Base-by-base conservation (phyloP, 805 yeast genomes). In the Kodamaea jinghongensis region DNA sequence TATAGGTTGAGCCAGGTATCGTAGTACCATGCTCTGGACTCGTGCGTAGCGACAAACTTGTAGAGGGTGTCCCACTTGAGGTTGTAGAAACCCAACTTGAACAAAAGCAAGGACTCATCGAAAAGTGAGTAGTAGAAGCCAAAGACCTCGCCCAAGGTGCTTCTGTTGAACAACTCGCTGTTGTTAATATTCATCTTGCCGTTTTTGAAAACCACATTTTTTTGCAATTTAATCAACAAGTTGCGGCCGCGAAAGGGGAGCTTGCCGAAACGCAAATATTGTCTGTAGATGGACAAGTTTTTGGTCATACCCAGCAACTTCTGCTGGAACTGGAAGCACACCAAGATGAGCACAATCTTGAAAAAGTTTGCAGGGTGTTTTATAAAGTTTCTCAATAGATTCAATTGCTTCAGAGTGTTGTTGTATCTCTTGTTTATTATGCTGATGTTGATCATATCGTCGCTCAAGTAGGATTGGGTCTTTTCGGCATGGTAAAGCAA, bases 181-280 rank as follows among this genome's bases (percentile, higher is more conserved):
- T 37, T 32, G 44, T 52, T 43, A 15, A 38, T 42, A 29, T 49
- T 28, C 28, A 56, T 27, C 20, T 31, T 31, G 20, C 35, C 37
- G 33, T 25, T 20, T 30, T 46, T 32, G 33, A 40, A 35, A 2
- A 51, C 31, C 9, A 57, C 28, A 12, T 44, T 36, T 1, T 40
- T 28, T 2, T 36, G 42, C 0, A 77, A 9, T 44, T 70, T 72
- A 13, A 46, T 47, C 22, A 55, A 35, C 12, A 76, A 46, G 17
- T 63, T 56, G 27, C 71, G 53, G 2, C 79, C 30, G 46, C 82
- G 68, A 57, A 81, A 78, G 2, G 88, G 88, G 5, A 84, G 70
- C 32, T 79, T 76, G 29, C 90, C 91, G 44, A 82, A 82, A 49
- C 91, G 70, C 48, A 83, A 60, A 39, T 80, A 70, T 52, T 81